Evolutionary conservation across 1,139 yeast species (phyloP), one percentile per base, ranked within the genome.

Genomic region (Blastobotrys arbuscula): DNA sequence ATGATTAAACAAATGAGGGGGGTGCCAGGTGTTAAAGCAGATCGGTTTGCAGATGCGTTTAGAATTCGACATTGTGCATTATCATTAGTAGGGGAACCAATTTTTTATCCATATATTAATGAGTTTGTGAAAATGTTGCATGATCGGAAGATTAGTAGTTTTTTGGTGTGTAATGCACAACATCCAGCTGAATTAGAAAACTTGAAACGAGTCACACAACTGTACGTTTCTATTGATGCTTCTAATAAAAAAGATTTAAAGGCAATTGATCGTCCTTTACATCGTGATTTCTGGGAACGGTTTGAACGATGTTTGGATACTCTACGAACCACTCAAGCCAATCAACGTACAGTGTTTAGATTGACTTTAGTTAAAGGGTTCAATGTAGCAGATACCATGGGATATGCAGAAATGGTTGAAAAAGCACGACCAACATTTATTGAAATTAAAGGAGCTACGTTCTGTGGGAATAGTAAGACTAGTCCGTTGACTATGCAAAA

Each of bases 1-100:
- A 89, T 89, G 64, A 89, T 89, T 60, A 90, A 89, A 67, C 96
- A 88, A 68, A 80, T 89, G 90, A 76, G 95, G 64, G 97, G 97
- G 52, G 95, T 90, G 40, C 97, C 97, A 1, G 97, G 97, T 35
- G 87, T 90, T 48, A 86, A 84, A 55, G 84, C 89, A 60, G 95
- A 86, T 36, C 73, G 97, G 60, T 89, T 89, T 65, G 83, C 88
- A 38, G 96, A 89, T 62, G 97, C 97, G 0, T 88, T 89, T 68
- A 76, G 78, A 50, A 95, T 89, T 15, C 79, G 80, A 49, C 97
- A 89, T 63, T 89, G 97, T 72, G 97, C 97, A 1, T 73, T 89
- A 45, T 87, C 96, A 6, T 72, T 89, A 39, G 97, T 90, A 23
- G 97, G 97, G 21, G 97, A 89, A 65, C 97, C 97, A 1, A 89